Evolutionary conservation across 2,329 filamentous ascomycete species (phyloP).

Genomic region (Aspergillaceae sp.): DNA sequence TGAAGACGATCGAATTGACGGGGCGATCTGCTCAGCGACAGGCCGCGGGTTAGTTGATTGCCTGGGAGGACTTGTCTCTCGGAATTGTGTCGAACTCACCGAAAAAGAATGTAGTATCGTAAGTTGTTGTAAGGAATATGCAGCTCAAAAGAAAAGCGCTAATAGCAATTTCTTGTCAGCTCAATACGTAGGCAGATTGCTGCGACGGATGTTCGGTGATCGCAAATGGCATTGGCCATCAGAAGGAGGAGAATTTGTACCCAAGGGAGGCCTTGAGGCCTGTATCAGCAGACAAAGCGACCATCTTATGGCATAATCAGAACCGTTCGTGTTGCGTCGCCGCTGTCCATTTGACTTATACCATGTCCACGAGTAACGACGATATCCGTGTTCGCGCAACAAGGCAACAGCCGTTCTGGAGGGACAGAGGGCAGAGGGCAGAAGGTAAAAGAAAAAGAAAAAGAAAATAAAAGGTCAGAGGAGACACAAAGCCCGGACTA

Average conservation of each 20-base stretch:
- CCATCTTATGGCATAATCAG: conserved; percentile 10
- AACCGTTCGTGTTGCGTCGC: background rate
- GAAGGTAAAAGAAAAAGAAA: background rate
- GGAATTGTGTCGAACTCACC: conserved; percentile 18
- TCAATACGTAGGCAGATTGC: background rate
- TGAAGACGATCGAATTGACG: conserved; percentile 34
- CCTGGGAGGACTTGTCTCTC: background rate
- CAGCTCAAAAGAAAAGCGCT: conserved; percentile 28
- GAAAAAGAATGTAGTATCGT: conserved; percentile 32
- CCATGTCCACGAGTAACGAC: background rate
- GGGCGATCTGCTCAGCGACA: conserved; percentile 34
- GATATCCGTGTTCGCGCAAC: background rate
- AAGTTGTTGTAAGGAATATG: conserved; percentile 26
- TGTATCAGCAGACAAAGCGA: conserved; percentile 20
- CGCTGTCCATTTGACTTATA: background rate
- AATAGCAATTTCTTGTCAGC: conserved; percentile 10
- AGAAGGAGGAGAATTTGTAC: conserved; percentile 12
- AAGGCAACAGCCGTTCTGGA: background rate
- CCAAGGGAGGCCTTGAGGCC: conserved; percentile 26
- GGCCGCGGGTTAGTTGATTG: background rate
- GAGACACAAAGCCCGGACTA: background rate
- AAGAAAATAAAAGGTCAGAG: background rate
- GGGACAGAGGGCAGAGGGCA: background rate
- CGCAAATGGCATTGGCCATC: background rate
- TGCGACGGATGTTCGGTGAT: background rate